A percentile compares a stretch with the other conserved stretches of the same genome.
Conservation (phyloP, 768 basidiomycete species). For the Tylopilus sp. region DNA sequence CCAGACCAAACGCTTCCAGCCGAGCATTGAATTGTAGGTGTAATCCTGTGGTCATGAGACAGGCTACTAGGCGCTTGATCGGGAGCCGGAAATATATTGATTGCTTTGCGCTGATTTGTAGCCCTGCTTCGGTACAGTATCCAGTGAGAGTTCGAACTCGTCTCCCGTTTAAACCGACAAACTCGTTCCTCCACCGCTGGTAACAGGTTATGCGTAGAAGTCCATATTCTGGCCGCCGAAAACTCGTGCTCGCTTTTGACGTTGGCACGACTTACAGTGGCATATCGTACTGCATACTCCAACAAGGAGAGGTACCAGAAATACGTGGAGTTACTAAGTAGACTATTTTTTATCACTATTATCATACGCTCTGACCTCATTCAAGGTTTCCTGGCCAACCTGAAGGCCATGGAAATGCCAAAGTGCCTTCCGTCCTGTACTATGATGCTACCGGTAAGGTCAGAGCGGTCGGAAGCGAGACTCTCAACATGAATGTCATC, state of each 20-base stretch:
- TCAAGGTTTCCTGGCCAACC: slow-evolving; percentile 2
- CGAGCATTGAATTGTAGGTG: too few species aligned
- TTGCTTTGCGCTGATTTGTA: too few species aligned
- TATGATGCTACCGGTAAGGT: background rate
- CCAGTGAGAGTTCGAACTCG: too few species aligned
- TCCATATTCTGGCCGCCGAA: background rate
- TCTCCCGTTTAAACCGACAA: background rate
- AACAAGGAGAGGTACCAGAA: slow-evolving; percentile 1
- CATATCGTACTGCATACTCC: background rate
- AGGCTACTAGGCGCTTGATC: too few species aligned
- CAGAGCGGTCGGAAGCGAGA: background rate
- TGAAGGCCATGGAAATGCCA: background rate
- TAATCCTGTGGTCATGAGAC: too few species aligned
- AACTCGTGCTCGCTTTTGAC: background rate
- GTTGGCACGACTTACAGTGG: background rate
- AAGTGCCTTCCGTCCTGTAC: slow-evolving; percentile 7
- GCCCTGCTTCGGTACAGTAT: too few species aligned
- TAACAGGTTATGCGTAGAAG: background rate
- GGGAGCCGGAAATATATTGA: too few species aligned
- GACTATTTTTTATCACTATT: background rate
- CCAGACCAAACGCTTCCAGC: too few species aligned
- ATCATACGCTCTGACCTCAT: background rate
- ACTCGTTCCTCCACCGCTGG: background rate
- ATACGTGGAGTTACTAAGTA: slow-evolving; percentile 2
- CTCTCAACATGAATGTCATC: background rate